These are phyloP conservation scores for Kwoniella dejecticola DNA, from an alignment of 768 basidiomycete genomes.

Conservation along the genomic window DNA sequence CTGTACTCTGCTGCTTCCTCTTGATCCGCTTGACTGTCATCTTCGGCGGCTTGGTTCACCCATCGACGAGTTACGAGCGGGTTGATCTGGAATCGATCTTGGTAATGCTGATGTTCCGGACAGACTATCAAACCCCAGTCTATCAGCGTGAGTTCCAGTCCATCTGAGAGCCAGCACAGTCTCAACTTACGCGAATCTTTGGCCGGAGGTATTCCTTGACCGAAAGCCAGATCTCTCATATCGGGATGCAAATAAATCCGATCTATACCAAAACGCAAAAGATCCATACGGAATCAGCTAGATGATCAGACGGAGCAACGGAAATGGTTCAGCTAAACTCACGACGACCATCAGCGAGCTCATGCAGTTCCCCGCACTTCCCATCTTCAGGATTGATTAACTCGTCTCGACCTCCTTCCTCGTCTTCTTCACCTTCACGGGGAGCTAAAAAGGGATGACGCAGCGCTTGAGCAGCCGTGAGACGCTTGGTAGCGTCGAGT, in stretches of 20 bases:
- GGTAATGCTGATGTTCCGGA: constrained; percentile 48
- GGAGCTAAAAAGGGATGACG: constrained; percentile 71
- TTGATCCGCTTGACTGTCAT: constrained; percentile 4
- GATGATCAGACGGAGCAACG: neutral
- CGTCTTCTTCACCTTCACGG: constrained; percentile 56
- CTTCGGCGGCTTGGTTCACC: constrained; percentile 17
- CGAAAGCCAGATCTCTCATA: constrained; percentile 37
- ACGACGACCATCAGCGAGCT: constrained; percentile 31
- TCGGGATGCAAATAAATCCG: constrained; percentile 29
- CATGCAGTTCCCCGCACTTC: constrained; percentile 41
- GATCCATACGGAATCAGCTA: too few relatives aligned
- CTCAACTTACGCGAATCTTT: constrained; percentile 25
- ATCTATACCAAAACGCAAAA: too few relatives aligned
- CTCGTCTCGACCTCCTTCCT: constrained; percentile 16
- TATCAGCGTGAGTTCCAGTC: neutral
- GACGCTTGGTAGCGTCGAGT: constrained; percentile 73
- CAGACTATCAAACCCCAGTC: constrained; percentile 30
- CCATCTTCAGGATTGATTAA: constrained; percentile 27
- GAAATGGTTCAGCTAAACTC: constrained; percentile 8
- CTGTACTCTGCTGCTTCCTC: constrained; percentile 1
- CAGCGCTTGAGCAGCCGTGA: constrained; percentile 74
- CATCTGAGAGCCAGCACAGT: neutral
- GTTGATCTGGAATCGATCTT: constrained; percentile 34
- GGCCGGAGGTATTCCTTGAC: constrained; percentile 37
- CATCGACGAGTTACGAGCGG: constrained; percentile 23